These are phyloP conservation scores for Linnemannia zychae DNA, from an alignment of 192 early-diverging fungal genomes.

Conservation along the genomic window DNA sequence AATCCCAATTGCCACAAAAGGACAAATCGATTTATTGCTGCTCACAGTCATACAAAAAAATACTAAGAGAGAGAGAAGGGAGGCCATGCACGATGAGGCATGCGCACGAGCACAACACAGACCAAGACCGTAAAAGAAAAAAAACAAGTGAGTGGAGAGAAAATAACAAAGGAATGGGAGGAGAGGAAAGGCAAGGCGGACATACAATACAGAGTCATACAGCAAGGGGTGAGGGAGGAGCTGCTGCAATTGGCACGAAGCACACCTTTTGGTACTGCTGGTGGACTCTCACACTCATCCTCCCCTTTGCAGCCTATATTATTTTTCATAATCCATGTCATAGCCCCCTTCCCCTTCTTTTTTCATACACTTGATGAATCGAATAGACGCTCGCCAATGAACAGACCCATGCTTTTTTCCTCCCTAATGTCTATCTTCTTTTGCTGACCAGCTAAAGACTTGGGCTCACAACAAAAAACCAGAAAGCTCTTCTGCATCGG, in stretches of 20 bases:
- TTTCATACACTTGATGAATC: neutral
- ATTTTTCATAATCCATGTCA: neutral
- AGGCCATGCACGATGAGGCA: neutral
- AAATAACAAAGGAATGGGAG: neutral
- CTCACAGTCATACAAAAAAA: neutral
- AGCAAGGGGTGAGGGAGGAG: neutral
- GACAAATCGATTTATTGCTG: conserved; percentile 3
- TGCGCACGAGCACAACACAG: conserved; percentile 8
- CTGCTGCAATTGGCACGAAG: neutral
- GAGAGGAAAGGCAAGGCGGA: neutral
- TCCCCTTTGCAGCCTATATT: neutral
- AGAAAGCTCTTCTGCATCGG: neutral
- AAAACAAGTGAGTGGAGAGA: neutral
- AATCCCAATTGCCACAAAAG: conserved; percentile 5
- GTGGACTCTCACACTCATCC: neutral
- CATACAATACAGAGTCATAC: neutral
- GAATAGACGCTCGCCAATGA: neutral
- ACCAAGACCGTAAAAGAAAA: neutral
- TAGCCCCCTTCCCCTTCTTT: neutral
- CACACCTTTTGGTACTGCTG: neutral
- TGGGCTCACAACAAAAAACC: neutral
- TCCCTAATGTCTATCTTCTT: neutral
- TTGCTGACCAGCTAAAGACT: neutral
- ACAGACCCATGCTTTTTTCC: neutral
- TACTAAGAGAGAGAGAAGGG: neutral